Evolutionary conservation across 805 yeast genomes (phyloP), one percentile per base, ranked within the genome.

Genomic region (Yarrowia sp.): DNA sequence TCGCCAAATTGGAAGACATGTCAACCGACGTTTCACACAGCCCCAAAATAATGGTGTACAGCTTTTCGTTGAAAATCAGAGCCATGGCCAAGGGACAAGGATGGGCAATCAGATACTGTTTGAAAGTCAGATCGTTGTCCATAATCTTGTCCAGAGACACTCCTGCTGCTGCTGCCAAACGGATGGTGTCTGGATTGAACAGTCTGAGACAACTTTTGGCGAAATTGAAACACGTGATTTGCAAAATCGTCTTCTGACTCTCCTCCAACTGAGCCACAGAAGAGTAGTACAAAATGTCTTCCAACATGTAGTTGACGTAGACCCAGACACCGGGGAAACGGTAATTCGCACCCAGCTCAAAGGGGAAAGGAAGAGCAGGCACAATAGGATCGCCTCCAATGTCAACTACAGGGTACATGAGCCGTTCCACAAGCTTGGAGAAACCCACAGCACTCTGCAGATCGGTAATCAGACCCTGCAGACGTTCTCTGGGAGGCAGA

Each of bases 291-390:
- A 92, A 84, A 0, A 92, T 83, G 46, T 88, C 89, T 12, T 81
- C 76, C n/a, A 89, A 71, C 14, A 92, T 72, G 69, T 84, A 91
- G 62, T 90, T 93, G 63, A 89, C 73, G 70, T 92, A 93, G 2
- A 95, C 91, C 84, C 92, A 84, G 6, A 91, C 75, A 1, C 97
- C 96, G 17, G 79, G 80, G 33, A 78, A 82, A 69, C 96, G 81
- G 67, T 85, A 82, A 0, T 79, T 78, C 2, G 73, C 72, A 0
- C 97, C 97, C 28, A 91, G 73, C 62, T 81, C 83, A 7, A 77
- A 69, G 0, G 96, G 96, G 70, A 80, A 88, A 12, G 84, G 79
- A 14, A 86, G 71, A 36, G 78, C 79, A 16, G 83, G 66, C 16
- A 52, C 71, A 19, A 66, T 71, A 11, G 70, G 24, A 14, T 54